A percentile compares a stretch with the other conserved stretches of the same genome.
Evolutionary conservation across 1,284 basidiomycete species (phyloP).

Genomic region (Melampsora larici-populina): DNA sequence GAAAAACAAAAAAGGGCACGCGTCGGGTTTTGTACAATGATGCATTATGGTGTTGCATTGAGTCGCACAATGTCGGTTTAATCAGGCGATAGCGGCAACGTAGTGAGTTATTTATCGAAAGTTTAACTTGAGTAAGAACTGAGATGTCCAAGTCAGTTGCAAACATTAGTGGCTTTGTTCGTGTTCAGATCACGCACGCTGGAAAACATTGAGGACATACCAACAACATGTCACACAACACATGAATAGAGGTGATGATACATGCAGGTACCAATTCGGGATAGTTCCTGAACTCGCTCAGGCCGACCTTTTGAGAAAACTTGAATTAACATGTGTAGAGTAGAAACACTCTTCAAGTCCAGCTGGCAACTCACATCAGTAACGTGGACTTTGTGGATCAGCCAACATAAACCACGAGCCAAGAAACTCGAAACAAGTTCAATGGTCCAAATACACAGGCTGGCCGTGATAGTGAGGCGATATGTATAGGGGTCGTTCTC

Average conservation of each 20-base stretch:
- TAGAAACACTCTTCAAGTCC: background rate
- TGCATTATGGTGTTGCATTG: too few species aligned
- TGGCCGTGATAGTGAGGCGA: conserved; percentile 59
- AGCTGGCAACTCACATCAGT: conserved; percentile 52
- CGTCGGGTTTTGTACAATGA: too few species aligned
- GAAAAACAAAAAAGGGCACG: too few species aligned
- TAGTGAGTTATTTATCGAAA: background rate
- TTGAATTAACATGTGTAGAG: background rate
- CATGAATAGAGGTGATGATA: conserved; percentile 60
- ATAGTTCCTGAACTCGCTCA: conserved; percentile 34
- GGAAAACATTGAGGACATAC: background rate
- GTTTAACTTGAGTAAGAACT: conserved; percentile 5
- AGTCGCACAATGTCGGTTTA: too few species aligned
- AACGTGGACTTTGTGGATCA: conserved; percentile 58
- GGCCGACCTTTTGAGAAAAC: background rate
- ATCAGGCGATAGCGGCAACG: too few species aligned
- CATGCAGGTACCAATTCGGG: conserved; percentile 53
- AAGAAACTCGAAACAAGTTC: conserved; percentile 59
- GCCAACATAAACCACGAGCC: conserved; percentile 57
- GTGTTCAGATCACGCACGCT: background rate
- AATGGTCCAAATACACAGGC: conserved; percentile 59
- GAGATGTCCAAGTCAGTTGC: background rate
- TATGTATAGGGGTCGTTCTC: conserved; percentile 62
- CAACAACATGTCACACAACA: conserved; percentile 61
- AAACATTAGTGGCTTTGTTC: background rate